Evolutionary conservation across 2,329 filamentous ascomycete species (phyloP).

Genomic region (Aureobasidium sp.): DNA sequence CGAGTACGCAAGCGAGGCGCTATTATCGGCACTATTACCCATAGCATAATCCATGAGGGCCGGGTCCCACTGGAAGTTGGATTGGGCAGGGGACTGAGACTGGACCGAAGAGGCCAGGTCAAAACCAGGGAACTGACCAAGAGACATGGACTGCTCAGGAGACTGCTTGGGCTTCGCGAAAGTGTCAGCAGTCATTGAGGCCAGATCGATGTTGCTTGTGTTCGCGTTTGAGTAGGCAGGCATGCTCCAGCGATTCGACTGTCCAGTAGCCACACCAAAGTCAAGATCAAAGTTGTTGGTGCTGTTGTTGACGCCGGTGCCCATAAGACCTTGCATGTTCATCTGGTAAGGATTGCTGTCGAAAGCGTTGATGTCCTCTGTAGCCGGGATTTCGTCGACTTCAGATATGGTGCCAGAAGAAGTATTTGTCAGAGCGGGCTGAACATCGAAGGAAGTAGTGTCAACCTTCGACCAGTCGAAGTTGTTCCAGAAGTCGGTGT

Average conservation of each 20-base stretch:
- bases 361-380: conserved; percentile 27
- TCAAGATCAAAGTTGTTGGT: conserved; percentile 18
- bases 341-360: conserved; percentile 28
- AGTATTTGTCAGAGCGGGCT: conserved; percentile 32
- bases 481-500: conserved; percentile 15
- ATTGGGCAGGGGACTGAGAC: background rate
- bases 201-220: conserved; percentile 7
- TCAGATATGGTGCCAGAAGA: conserved; percentile 34
- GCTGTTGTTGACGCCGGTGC: conserved; percentile 25
- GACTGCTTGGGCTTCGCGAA: conserved; percentile 10
- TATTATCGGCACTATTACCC: conserved; percentile 3
- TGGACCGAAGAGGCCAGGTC: conserved; percentile 6
- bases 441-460: conserved; percentile 19
- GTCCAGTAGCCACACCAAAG: background rate
- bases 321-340: conserved; percentile 27
- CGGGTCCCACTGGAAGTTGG: conserved; percentile 14
- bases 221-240: conserved; percentile 16
- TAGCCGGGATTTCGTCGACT: conserved; percentile 29
- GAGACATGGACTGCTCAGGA: conserved; percentile 16
- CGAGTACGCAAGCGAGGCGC: conserved; percentile 1
- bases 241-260: conserved; percentile 18
- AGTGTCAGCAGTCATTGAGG: background rate
- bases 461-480: conserved; percentile 16
- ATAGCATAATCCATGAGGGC: conserved; percentile 12
- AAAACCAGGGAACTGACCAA: conserved; percentile 13